Base-by-base conservation (phyloP, 768 basidiomycete species). In the Lactifluus subvellereus region DNA sequence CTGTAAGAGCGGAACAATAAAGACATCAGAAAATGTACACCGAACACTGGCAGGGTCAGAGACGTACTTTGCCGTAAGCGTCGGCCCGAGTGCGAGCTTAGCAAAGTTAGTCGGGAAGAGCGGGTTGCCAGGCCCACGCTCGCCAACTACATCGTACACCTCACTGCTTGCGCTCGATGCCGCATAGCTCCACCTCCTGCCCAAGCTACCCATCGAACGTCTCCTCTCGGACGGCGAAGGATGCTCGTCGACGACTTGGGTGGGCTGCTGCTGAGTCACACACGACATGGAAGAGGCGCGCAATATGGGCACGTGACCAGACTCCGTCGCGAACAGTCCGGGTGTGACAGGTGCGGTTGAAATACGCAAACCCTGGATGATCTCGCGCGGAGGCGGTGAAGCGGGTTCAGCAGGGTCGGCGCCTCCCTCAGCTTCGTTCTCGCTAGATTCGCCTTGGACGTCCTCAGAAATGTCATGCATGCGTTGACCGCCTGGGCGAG, bases 81-180 rank as follows among this genome's bases (percentile, higher is more conserved):
- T 91, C 22, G 90, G 89, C 38, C 82, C 82, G 40, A 80, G 67
- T 30, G 82, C 81, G 65, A 93, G 73, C 59, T 81, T 80, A 37
- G 88, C 83, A 73, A 93, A 95, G 70, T 83, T 89, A 67, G 83
- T 87, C 3, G 89, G 89, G 76, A 95, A 95, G 7, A 93, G 75
- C 14, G 91, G 91, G 66, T 85, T 82, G 0, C 89, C 91, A 2
- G 87, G 84, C 1, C 77, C 78, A 6, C 89, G 79, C 66, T 90
- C 88, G 9, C 80, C 82, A n/a, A 82, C 74, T 3, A 78, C 73
- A 70, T 83, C 76, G 68, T 84, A 82, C 13, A 65, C 73, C 14
- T 71, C 73, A 20, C 71, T 54, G 47, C 66, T 64, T 33, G 58
- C 55, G 22, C 32, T 58, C 37, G 66, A 67, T 18, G 54, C 60